Evolutionary conservation across 768 basidiomycete species (phyloP).

Genomic region (Boletellus ananiceps): DNA sequence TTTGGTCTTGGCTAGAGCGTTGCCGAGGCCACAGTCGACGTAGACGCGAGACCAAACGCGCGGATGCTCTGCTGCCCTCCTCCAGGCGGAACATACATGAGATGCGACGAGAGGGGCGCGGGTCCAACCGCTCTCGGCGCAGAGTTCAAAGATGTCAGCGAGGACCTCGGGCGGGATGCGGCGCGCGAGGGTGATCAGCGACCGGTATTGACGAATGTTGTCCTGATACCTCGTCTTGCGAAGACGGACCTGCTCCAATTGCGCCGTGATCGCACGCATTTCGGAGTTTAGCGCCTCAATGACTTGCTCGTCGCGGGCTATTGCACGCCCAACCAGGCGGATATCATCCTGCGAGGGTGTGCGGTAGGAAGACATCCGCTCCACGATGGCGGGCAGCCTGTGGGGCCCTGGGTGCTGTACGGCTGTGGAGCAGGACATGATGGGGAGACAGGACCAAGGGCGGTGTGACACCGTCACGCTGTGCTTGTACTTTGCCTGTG

Average conservation of each 20-base stretch:
- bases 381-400: conserved; percentile 10
- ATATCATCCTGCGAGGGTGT: conserved; percentile 21
- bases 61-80: conserved; percentile 47
- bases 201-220: conserved; percentile 41
- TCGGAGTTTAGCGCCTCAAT: conserved; percentile 40
- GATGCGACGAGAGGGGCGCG: conserved; percentile 52
- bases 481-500: conserved; percentile 12
- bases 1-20: conserved; percentile 39
- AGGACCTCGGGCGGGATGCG: conserved; percentile 54
- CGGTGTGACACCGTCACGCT: conserved; percentile 19
- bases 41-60: conserved; percentile 56
- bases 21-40: conserved; percentile 42
- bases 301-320: conserved; percentile 37
- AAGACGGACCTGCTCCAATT: conserved; percentile 40
- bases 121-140: conserved; percentile 48
- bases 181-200: conserved; percentile 51
- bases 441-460: not conserved
- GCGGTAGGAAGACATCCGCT: conserved; percentile 16
- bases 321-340: conserved; percentile 14
- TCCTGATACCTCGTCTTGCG: conserved; percentile 39
- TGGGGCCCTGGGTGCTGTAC: not conserved
- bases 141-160: conserved; percentile 49
- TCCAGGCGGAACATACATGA: conserved; percentile 58
- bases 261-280: conserved; percentile 38
- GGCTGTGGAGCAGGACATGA: conserved; percentile 2